phyloP scores from a whole-genome alignment of 2,329 filamentous ascomycete species.

The Lecanosticta acicola region DNA sequence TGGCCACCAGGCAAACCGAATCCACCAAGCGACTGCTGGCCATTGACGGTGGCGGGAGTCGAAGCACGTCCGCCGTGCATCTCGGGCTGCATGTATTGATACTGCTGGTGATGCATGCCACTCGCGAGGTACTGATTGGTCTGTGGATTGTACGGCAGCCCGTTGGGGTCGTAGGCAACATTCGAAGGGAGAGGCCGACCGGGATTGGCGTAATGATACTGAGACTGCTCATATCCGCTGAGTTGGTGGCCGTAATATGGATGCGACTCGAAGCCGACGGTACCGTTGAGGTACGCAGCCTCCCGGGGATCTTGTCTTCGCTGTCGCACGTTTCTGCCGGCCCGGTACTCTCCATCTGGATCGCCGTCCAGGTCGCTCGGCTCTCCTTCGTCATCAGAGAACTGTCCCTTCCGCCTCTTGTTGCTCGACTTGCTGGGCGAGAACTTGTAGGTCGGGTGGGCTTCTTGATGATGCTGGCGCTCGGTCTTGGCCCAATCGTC shows the following conservation, averaged over 20 bases:
- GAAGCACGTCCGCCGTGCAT: slow-evolving; percentile 22
- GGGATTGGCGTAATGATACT: slow-evolving; percentile 26
- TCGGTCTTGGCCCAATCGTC: slow-evolving; percentile 74
- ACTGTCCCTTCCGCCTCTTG: slow-evolving; percentile 42
- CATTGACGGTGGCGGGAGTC: slow-evolving; percentile 23
- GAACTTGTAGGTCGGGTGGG: slow-evolving; percentile 92
- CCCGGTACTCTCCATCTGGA: slow-evolving; percentile 32
- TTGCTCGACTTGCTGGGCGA: slow-evolving; percentile 67
- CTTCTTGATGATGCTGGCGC: slow-evolving; percentile 73
- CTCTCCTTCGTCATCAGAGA: slow-evolving; percentile 32
- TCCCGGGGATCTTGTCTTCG: slow-evolving; percentile 17
- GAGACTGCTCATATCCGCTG: slow-evolving; percentile 25
- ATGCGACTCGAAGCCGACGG: slow-evolving; percentile 28
- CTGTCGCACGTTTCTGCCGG: slow-evolving; percentile 23
- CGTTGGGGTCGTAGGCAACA: slow-evolving; percentile 26
- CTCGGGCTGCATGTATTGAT: slow-evolving; percentile 28
- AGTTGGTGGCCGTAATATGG: slow-evolving; percentile 30
- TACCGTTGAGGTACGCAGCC: slow-evolving; percentile 23
- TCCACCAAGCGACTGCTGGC: slow-evolving; percentile 26
- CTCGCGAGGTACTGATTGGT: slow-evolving; percentile 24
- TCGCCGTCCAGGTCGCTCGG: slow-evolving; percentile 31
- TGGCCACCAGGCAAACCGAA: slow-evolving; percentile 32
- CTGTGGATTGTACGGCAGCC: slow-evolving; percentile 27
- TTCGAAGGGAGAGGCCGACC: slow-evolving; percentile 28
- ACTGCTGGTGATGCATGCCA: slow-evolving; percentile 19